Evolutionary conservation across 176 grass and related monocot species (phyloP), one percentile per base, ranked within the genome.

Genomic region (Phyllostachys edulis): DNA sequence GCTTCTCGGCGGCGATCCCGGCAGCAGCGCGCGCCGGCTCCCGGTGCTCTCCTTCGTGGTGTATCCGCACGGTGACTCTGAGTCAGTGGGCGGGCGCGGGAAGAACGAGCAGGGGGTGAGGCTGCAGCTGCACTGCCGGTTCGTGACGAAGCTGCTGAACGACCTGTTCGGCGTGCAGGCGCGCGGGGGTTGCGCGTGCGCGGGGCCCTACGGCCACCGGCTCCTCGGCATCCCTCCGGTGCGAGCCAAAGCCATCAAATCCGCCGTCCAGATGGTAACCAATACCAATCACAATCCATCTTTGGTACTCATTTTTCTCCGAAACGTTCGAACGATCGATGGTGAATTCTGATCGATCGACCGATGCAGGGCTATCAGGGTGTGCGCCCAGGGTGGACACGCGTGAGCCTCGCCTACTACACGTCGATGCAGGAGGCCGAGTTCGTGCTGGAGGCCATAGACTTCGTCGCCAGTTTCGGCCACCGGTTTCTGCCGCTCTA

Each of bases 91-190:
- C 42, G 21, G 50, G 41, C 20, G 63, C 27, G 42, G 38, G 3
- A 44, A 24, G 18, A 8, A 17, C 21, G 61, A 55, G 16, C 20
- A 2, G 17, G 75, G 23, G 8, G 7, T 21, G 34, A 77, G n/a
- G 71, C 88, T 44, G 82, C 94, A 91, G 39, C 86, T 97, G 45
- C 94, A 97, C 49, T 85, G 94, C 66, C 85, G 94, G 50, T 97
- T 94, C 61, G 90, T 90, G 10, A 68, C 94, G 3, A 94, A 89
- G 90, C 79, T 97, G 46, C 88, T 97, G 9, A 94, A 88, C 79
- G 94, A 97, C 72, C 87, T 97, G 50, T 94, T 97, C 66, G 94
- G 92, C 32, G 91, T 97, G 71, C 94, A 94, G 88, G 90, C 90
- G 39, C 87, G 94, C n/a, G 94, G 90, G 13, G 94, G 94, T 0